Evolutionary conservation across 2,329 filamentous ascomycete species (phyloP), one percentile per base, ranked within the genome.

Genomic region (Chrysoporthe cubensis): DNA sequence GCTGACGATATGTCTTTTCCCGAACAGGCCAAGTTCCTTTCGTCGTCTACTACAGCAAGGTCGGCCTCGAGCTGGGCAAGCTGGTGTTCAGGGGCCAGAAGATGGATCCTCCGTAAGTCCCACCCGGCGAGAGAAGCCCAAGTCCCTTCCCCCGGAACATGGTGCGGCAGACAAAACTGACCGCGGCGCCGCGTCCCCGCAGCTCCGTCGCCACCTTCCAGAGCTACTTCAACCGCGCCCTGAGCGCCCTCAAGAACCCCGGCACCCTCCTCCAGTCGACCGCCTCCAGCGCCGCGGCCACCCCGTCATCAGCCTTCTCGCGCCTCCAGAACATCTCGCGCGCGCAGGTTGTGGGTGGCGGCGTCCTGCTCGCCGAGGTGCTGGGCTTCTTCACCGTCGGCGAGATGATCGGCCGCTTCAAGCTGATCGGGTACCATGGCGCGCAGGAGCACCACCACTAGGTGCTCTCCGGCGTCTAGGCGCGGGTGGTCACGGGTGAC

Each of bases 381-480:
- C 82, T 99, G 73, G 96, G 96, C 70, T 99, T 99, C 88, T 99
- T 98, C 87, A 96, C 94, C 70, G 88, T 98, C 66, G 96, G 96
- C 72, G 94, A 98, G 87, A 98, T 99, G 81, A 90, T 99, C 76
- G 96, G 96, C 76, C 88, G 94, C 77, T 89, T 96, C 84, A 98
- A 99, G 91, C 81, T 99, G 74, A 86, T 99, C 75, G 96, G 96
- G 72, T 99, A 99, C 87, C 88, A 87, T 81, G 91, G 92, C 78
- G 88, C 92, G 78, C 77, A 79, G 72, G 80, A 80, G 71, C 85
- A 85, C 74, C 83, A 84, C 72, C 86, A 90, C 80, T 88, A 84
- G 42, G 52, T n/a, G 26, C n/a, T 34, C n/a, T 18, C 37, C 37
- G 37, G 37, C 37, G 5, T 42, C 18, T 58, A 50, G 21, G 42